phyloP scores from a whole-genome alignment of 371 early-diverging fungal genomes.

The Apophysomyces sp. region DNA sequence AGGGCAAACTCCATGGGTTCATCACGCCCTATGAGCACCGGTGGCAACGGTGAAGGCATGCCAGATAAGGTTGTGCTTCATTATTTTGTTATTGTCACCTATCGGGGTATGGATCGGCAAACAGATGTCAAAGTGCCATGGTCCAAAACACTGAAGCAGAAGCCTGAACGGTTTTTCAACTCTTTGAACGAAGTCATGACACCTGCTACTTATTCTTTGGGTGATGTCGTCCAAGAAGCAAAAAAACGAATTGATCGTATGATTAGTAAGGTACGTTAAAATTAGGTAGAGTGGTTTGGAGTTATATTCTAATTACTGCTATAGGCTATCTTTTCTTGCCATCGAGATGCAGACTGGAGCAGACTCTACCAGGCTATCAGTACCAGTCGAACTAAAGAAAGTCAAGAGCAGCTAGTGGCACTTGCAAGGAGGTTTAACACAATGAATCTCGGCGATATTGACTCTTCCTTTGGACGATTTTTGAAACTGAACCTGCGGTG shows the following conservation, averaged over 20 bases:
- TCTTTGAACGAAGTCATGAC: slow-evolving; percentile 26
- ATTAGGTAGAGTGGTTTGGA: background rate
- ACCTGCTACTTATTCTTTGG: slow-evolving; percentile 21
- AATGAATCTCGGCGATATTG: slow-evolving; percentile 14
- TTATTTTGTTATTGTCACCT: slow-evolving; percentile 36
- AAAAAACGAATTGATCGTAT: slow-evolving; percentile 28
- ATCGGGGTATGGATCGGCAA: slow-evolving; percentile 24
- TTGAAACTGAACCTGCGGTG: slow-evolving; percentile 29
- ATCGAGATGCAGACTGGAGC: slow-evolving; percentile 39
- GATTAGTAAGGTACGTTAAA: slow-evolving; percentile 25
- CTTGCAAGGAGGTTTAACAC: slow-evolving; percentile 13
- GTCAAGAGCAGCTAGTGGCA: background rate
- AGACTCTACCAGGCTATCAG: slow-evolving; percentile 24
- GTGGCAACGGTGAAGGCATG: background rate
- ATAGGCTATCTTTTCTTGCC: slow-evolving; percentile 28
- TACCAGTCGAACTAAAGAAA: slow-evolving; percentile 1
- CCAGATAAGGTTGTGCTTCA: slow-evolving; percentile 18
- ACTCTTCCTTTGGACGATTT: slow-evolving; percentile 23
- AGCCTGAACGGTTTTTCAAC: slow-evolving; percentile 14
- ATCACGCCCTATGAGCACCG: background rate
- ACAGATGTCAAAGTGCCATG: slow-evolving; percentile 11
- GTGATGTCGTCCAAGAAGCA: slow-evolving; percentile 30
- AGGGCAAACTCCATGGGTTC: background rate
- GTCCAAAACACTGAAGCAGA: slow-evolving; percentile 20
- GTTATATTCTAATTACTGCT: background rate